Conservation (phyloP, 345 rosid genomes). For the Boechera divaricarpa region DNA sequence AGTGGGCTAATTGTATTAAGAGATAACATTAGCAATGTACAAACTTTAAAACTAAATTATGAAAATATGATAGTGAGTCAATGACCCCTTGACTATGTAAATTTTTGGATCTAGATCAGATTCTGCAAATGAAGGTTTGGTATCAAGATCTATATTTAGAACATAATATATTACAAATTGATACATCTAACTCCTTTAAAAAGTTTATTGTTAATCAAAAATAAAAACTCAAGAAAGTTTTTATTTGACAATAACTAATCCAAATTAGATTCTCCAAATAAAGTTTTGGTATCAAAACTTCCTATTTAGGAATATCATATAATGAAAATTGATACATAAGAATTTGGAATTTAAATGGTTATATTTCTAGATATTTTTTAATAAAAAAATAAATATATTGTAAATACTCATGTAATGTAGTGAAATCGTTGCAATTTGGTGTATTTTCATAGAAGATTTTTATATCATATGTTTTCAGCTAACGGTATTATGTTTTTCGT, state of each 20-base stretch:
- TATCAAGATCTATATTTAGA: neutral
- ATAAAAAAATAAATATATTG: too few species aligned
- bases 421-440: neutral
- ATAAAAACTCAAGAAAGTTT: neutral
- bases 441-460: neutral
- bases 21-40: neutral
- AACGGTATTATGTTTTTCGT: neutral
- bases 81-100: neutral
- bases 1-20: neutral
- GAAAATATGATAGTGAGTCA: constrained; percentile 1
- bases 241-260: neutral
- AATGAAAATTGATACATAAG: neutral
- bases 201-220: neutral
- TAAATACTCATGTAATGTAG: neutral
- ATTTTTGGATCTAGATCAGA: neutral
- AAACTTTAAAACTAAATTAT: neutral
- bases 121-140: neutral
- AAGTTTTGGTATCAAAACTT: neutral
- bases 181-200: neutral
- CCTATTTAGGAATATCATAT: neutral
- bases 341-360: neutral
- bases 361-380: neutral
- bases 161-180: neutral
- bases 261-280: neutral
- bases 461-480: neutral